Conservation (phyloP, 129 eudicot genomes). For the sunflower (Helianthus annuus) region DNA sequence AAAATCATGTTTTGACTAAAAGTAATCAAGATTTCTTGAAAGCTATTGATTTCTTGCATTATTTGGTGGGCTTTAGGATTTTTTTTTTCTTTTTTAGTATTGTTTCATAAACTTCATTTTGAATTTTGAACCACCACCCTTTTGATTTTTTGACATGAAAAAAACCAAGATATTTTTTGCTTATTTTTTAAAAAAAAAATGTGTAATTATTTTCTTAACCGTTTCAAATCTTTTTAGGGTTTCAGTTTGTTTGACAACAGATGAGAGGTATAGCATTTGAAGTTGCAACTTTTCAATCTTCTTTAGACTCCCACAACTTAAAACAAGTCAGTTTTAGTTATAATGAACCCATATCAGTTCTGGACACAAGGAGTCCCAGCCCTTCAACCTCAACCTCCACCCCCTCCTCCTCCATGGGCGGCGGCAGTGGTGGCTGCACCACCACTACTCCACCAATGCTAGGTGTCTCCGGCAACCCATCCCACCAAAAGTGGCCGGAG, state of each 20-base stretch:
- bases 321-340: constrained; percentile 44
- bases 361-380: constrained; percentile 69
- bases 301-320: constrained; percentile 31
- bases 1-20: background rate
- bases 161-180: background rate
- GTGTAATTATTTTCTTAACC: background rate
- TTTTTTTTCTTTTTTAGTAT: background rate
- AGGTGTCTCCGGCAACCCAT: constrained; percentile 19
- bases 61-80: background rate
- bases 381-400: constrained; percentile 67
- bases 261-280: constrained; percentile 40
- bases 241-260: constrained; percentile 20
- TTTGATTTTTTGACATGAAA: background rate
- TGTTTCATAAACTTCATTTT: background rate
- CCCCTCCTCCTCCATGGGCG: constrained; percentile 47
- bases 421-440: constrained; percentile 36
- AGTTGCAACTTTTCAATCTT: constrained; percentile 33
- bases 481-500: constrained; percentile 46
- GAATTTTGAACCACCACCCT: background rate
- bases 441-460: constrained; percentile 25
- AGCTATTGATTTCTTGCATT: constrained; percentile 4
- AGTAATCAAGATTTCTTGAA: constrained; percentile 25
- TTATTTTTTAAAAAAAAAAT: background rate
- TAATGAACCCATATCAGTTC: constrained; percentile 59
- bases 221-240: background rate